Evolutionary conservation across 2,329 filamentous ascomycete genomes (phyloP), one percentile per base, ranked within the genome.

Genomic region (Colletotrichum aenigma): DNA sequence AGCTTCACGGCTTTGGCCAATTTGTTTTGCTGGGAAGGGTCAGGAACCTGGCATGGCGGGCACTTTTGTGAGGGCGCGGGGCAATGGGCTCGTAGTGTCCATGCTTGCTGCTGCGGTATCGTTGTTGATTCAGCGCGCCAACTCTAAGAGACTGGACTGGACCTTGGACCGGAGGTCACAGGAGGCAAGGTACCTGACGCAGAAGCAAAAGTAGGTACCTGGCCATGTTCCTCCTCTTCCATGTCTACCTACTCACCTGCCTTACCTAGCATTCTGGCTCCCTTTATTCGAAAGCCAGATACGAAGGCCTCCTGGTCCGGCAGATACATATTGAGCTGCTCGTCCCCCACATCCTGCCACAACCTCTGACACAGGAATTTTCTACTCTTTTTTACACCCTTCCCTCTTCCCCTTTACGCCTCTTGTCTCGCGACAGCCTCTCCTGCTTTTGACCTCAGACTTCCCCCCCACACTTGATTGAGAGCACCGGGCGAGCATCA

Each of bases 321-420:
- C 70, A 69, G 71, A 76, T 75, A 75, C 73, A 75, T 75, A 75
- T 75, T 72, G 73, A 75, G 66, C 70, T 38, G 66, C 71, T 76
- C 66, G 43, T 77, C 70, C 77, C 66, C 76, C 74, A 76, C 77
- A 70, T 30, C 52, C 72, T 67, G 30, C 43, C 61, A 36, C 21
- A 32, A 12, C 55, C 70, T 76, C 70, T 65, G 75, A 73, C 60
- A 16, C 58, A 74, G 38, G 70, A 70, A 61, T 55, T 74, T 72
- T 74, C 73, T 67, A 69, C 56, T 38, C 67, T 67, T 73, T 65
- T 28, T 72, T 58, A 26, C 26, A 30, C 60, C 38, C 32, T 34
- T 38, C 32, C 28, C 56, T 32, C 21, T n/a, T 30, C 28, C 56
- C 56, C 15, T n/a, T 60, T 60, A 32, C 56, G 21, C 26, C 18